Base-by-base conservation (phyloP, 2,329 filamentous ascomycete species). In the Verticillium dahliae region DNA sequence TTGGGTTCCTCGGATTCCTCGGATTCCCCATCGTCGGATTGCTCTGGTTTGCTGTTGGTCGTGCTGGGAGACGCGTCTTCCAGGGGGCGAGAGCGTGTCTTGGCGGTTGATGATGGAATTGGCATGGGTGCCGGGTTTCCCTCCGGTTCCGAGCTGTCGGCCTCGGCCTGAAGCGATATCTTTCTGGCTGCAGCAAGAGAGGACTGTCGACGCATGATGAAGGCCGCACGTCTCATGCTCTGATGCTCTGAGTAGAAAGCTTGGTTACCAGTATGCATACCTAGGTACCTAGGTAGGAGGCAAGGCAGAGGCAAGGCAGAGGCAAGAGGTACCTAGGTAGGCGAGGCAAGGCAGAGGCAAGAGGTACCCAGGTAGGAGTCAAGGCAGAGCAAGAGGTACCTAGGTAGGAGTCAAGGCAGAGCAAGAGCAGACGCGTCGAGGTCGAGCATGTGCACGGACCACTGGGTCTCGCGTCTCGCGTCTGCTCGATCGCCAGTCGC, bases 121-220 rank as follows among this genome's bases (percentile, higher is more conserved):
- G 54, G 54, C 14, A 35, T 34, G 13, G 54, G 27, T 18, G 27
- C 27, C 15, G 27, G 27, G 18, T 37, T 34, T 35, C 4, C 31
- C 35, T 57, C 35, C 6, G 34, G 34, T n/a, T 56, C 14, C 14
- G 18, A 39, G 41, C 63, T 62, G 13, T 65, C 64, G 18, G 59
- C 35, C n/a, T 59, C 61, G 13, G 31, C 61, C 34, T 65, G 64
- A 2, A 61, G 50, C 2, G 59, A 18, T 1, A 65, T 63, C 2
- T 55, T 65, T 37, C 59, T 60, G 1, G 63, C 61, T 18, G 64
- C 64, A 6, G 63, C 63, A 15, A 65, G 58, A 27, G 64, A 65
- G 22, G 58, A 59, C 33, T 54, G 31, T 22, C 58, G 58, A 27
- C 58, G 31, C 58, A 59, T 59, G 18, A 10, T 13, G 7, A 52